Evolutionary conservation across 2,329 filamentous ascomycete genomes (phyloP), one percentile per base, ranked within the genome.

Genomic region (Corynespora cassiicola): DNA sequence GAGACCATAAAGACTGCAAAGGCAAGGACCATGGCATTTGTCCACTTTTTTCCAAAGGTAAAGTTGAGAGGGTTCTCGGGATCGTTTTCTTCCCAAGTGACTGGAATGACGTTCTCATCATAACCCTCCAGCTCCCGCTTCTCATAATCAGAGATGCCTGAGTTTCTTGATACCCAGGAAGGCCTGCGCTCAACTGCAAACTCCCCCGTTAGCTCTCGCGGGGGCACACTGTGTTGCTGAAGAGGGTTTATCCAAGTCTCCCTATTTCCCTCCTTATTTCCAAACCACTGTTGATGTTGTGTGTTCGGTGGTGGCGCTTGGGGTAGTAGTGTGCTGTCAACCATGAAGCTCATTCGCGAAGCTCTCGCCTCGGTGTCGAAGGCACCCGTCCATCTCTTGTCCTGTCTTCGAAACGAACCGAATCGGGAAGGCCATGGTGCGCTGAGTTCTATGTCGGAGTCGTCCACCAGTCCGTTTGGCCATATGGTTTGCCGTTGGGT

Each of bases 51-150:
- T 76, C 79, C 42, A 7, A 24, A 36, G 6, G 24, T 21, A 29
- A 54, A 85, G 57, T 85, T 85, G 41, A 75, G 63, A 0, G 82
- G 81, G 39, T 84, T 82, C 20, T 70, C 65, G 1, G 74, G 76
- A 39, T 79, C 64, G 1, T 73, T 71, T 0, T 75, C 73, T 39
- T 83, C 77, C 81, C 80, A 86, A 39, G 73, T 72, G 12, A 84
- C 75, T 9, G 79, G 60, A 12, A 39, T 36, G 9, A 23, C n/a
- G 6, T 24, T 23, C 9, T 30, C 17, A n/a, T 28, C 22, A 10
- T 11, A 11, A 5, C 22, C 17, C 10, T 32, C 31, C 7, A n/a
- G n/a, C n/a, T n/a, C n/a, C n/a, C n/a, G n/a, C n/a, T n/a, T n/a
- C n/a, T n/a, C n/a, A n/a, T n/a, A n/a, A n/a, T n/a, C n/a, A n/a